Base-by-base conservation (phyloP, 108 stramenopile genomes). In the Cylindrotheca fusiformis region DNA sequence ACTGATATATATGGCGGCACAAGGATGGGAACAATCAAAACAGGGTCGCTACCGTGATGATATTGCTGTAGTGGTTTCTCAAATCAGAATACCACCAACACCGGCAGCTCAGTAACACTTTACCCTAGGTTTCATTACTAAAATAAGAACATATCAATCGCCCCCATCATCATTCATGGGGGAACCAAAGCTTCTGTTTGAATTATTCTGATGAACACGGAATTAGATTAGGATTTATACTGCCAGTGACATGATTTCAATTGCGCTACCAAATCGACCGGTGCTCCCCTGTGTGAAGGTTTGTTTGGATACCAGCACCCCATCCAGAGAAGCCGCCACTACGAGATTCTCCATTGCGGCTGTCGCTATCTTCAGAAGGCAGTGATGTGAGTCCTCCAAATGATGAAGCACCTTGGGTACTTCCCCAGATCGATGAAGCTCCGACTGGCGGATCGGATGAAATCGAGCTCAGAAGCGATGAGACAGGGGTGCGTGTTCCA, bases 31-130 rank as follows among this genome's bases (percentile, higher is more conserved):
- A 57, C 58, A 81, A 33, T 78, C 83, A 21, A 84, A 83, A 66
- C 68, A 79, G 23, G 92, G 92, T 0, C 55, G 73, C 14, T 93
- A 93, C 60, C 76, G 92, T 32, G 92, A 93, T 67, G 92, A 93
- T 44, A 93, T 93, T 59, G 82, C 92, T 3, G 85, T 93, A 17
- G 68, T 82, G 32, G 75, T 86, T 12, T 47, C 66, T 22, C 71
- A 75, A 51, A 31, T 82, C 21, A 28, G 75, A 52, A 76, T 63
- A 76, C 75, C 75, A 31, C 55, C 68, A 41, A 41, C 36, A 41
- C 36, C 36, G 10, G 10, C 36, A 14, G 14, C 6, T 10, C 36
- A 41, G 36, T 41, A 41, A n/a, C n/a, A n/a, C n/a, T n/a, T n/a
- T n/a, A n/a, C n/a, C n/a, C 44, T 45, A 17, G 10, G 17, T 18